phyloP scores from a whole-genome alignment of 139 green algal genomes.

The Micractinium sp. region DNA sequence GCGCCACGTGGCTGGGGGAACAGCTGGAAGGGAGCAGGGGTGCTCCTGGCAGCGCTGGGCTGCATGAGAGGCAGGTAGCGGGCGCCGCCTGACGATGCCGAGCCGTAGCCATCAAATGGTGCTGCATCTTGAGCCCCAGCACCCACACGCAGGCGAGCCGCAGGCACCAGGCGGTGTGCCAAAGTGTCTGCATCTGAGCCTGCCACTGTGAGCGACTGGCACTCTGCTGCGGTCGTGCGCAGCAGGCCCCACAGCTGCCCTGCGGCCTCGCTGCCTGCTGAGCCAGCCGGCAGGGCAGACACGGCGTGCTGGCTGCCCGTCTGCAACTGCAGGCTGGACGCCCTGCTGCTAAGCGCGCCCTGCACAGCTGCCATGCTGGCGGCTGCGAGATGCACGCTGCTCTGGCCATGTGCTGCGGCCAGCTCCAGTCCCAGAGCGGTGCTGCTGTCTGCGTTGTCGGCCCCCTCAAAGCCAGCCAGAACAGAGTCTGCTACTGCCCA shows the following conservation, averaged over 20 bases:
- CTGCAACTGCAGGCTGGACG: conserved; percentile 25
- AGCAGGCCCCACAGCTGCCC: conserved; percentile 21
- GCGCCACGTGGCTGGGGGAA: conserved; percentile 58
- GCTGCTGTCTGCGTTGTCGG: neutral
- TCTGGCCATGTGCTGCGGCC: conserved; percentile 3
- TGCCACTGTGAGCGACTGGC: neutral
- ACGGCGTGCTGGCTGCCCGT: neutral
- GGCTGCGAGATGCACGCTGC: conserved; percentile 66
- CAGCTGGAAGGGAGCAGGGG: conserved; percentile 36
- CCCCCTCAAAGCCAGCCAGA: neutral
- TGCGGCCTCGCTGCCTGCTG: neutral
- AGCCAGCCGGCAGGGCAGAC: neutral
- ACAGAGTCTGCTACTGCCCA: conserved; percentile 21
- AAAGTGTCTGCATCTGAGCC: neutral
- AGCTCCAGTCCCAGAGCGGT: neutral
- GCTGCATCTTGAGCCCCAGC: neutral
- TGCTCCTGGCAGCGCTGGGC: conserved; percentile 15
- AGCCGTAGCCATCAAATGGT: conserved; percentile 29
- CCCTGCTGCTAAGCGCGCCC: neutral
- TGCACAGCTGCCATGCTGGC: conserved; percentile 19
- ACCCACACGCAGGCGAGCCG: neutral
- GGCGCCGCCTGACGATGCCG: neutral
- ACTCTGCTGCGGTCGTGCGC: conserved; percentile 19
- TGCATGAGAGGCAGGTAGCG: conserved; percentile 24
- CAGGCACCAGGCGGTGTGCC: neutral